phyloP scores from a whole-genome alignment of 805 yeast genomes.

The Hermanozyma aechmeae region DNA sequence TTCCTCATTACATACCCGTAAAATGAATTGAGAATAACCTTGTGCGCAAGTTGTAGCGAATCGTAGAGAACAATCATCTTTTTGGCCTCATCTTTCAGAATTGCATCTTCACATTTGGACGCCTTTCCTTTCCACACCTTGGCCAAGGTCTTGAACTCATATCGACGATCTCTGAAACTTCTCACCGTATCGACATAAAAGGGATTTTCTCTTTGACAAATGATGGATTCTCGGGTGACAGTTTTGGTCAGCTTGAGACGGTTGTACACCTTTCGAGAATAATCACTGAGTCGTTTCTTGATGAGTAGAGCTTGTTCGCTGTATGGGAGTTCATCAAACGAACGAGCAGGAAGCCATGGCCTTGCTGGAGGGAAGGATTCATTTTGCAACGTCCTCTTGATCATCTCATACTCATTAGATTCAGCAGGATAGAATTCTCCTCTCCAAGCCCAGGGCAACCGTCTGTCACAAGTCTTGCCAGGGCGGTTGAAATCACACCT shows the following conservation, averaged over 20 bases:
- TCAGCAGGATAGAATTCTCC: constrained; percentile 92
- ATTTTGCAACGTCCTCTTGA: constrained; percentile 69
- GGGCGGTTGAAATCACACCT: constrained; percentile 96
- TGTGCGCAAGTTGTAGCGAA: constrained; percentile 92
- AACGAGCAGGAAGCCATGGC: constrained; percentile 47
- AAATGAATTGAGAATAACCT: constrained; percentile 91
- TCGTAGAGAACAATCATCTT: constrained; percentile 93
- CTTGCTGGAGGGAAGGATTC: constrained; percentile 64
- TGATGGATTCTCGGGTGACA: constrained; percentile 82
- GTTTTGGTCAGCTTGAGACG: constrained; percentile 74
- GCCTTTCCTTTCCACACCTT: constrained; percentile 89
- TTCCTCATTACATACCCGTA: constrained; percentile 99
- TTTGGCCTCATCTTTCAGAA: constrained; percentile 76
- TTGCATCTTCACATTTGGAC: constrained; percentile 46
- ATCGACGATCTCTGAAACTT: constrained; percentile 89
- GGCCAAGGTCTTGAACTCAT: constrained; percentile 88
- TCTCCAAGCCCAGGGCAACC: constrained; percentile 96
- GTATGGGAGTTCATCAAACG: constrained; percentile 69
- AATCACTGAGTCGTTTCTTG: constrained; percentile 73
- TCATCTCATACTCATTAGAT: constrained; percentile 84
- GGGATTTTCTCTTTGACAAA: constrained; percentile 96
- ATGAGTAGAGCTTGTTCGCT: constrained; percentile 68
- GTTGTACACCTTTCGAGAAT: constrained; percentile 78
- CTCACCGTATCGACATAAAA: constrained; percentile 93
- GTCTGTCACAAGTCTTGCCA: constrained; percentile 85